Percentiles rank a stretch among this genome's conserved stretches.
Conservation (phyloP, 2,329 filamentous ascomycete genomes). For the Curvularia spicifera region DNA sequence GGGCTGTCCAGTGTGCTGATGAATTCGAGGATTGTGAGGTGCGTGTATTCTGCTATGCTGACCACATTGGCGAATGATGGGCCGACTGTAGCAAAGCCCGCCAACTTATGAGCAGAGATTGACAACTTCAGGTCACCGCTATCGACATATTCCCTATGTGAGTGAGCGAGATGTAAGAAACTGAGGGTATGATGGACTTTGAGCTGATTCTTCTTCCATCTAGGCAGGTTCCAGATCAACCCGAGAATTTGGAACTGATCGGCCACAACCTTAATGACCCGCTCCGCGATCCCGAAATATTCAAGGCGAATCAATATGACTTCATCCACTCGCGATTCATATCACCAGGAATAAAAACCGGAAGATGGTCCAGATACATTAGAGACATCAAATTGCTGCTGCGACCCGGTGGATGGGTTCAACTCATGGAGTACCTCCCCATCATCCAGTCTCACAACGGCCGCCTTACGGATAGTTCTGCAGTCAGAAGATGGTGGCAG, state of each 20-base stretch:
- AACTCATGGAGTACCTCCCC: constrained; percentile 87
- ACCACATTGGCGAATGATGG: not conserved
- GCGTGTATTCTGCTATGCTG: constrained; percentile 16
- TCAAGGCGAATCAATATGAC: constrained; percentile 75
- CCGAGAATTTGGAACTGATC: constrained; percentile 46
- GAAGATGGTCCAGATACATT: constrained; percentile 77
- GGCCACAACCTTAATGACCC: constrained; percentile 50
- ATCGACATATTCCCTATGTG: constrained; percentile 47
- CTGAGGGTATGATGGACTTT: not conserved
- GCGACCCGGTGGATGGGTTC: constrained; percentile 80
- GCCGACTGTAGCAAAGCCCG: not conserved
- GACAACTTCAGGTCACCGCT: constrained; percentile 44
- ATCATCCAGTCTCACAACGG: constrained; percentile 88
- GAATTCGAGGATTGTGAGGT: constrained; percentile 49
- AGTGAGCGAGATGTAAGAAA: not conserved
- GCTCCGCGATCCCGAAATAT: constrained; percentile 53
- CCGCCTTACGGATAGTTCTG: constrained; percentile 64
- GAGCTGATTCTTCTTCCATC: not conserved
- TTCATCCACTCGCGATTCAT: constrained; percentile 80
- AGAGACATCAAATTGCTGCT: constrained; percentile 75
- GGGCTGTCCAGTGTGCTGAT: constrained; percentile 48
- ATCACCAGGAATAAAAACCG: constrained; percentile 71
- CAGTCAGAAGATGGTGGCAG: constrained; percentile 47
- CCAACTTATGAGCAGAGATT: constrained; percentile 9
- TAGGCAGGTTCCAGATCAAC: constrained; percentile 41